Conservation (phyloP, 805 yeast species). For the Starmerella sp. region DNA sequence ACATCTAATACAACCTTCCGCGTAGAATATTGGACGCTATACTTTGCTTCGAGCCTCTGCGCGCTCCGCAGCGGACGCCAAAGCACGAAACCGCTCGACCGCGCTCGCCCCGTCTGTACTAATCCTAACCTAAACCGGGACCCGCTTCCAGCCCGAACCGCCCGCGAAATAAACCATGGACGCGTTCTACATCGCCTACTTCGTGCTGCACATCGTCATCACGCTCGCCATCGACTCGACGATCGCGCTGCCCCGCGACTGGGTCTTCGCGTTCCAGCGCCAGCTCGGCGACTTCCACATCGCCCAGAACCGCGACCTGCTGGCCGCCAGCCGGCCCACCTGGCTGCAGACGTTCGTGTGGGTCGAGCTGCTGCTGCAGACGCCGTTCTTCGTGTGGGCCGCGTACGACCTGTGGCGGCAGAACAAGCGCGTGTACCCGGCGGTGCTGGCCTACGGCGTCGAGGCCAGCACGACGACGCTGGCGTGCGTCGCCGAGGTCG, state of each 20-base stretch:
- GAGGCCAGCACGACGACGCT: constrained; percentile 75
- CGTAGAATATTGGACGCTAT: too few relatives aligned
- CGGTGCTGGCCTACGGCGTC: constrained; percentile 57
- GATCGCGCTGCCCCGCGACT: constrained; percentile 48
- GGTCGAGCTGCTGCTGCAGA: constrained; percentile 62
- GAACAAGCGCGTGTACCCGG: constrained; percentile 31
- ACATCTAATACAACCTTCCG: too few relatives aligned
- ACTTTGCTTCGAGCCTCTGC: too few relatives aligned
- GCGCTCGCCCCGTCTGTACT: too few relatives aligned
- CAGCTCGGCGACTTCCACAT: constrained; percentile 49
- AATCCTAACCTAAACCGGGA: background rate
- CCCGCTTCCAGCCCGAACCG: too few relatives aligned
- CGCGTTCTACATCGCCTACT: constrained; percentile 25
- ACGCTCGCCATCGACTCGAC: constrained; percentile 67
- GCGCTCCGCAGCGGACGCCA: too few relatives aligned
- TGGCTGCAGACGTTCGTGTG: constrained; percentile 69
- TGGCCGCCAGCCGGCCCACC: constrained; percentile 45
- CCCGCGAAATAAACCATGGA: constrained; percentile 10
- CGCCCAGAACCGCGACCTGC: constrained; percentile 54
- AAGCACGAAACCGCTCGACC: too few relatives aligned
- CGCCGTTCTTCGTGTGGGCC: constrained; percentile 60
- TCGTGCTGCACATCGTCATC: constrained; percentile 58
- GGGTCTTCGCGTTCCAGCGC: constrained; percentile 40
- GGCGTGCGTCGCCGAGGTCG: constrained; percentile 41
- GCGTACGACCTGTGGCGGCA: constrained; percentile 28